Base-by-base conservation (phyloP, 495 filamentous ascomycete genomes). In the Neurospora sp. region DNA sequence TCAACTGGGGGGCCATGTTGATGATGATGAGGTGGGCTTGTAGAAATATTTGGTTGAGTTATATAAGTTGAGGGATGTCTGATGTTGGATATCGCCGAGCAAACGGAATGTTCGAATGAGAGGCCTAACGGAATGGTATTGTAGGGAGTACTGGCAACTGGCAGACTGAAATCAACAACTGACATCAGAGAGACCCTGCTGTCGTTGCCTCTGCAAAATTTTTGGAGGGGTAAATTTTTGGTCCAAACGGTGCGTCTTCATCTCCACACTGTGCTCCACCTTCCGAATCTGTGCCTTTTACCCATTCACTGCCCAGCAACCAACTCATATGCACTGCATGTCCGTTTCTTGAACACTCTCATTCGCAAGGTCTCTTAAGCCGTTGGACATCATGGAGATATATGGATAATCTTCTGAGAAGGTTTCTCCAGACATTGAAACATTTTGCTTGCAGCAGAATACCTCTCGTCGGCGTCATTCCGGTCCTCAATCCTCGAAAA, bases 1-100 rank as follows among this genome's bases (percentile, higher is more conserved):
- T 88, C 72, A 94, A 83, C 54, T 83, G 81, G 3, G 85, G 81
- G 1, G 84, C 79, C 86, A 88, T 88, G 39, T 71, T 71, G 39
- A 12, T 76, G 23, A 6, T 62, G 39, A 38, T 14, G 20, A 39
- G 10, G 37, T 40, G 20, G 39, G 40, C 4, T 40, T 38, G 27
- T 39, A 20, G 31, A 48, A 12, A 31, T n/a, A 14, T 16, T 74
- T 74, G 69, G 66, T 72, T 20, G 37, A 23, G 23, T 31, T 23
- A 41, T 38, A n/a, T 23, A 12, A 39, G 38, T n/a, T 62, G 69
- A 41, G 18, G 23, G 42, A 40, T 35, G 38, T 46, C 14, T 23
- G 16, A 39, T 72, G 70, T 20, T 39, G 69, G 54, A 66, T 66
- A 66, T 66, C 6, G 54, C 54, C 27, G 54, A 62, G 54, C 23